These are phyloP conservation scores for Pneumocystis wakefieldiae DNA, from an alignment of 1,139 yeast genomes.

Conservation along the genomic window DNA sequence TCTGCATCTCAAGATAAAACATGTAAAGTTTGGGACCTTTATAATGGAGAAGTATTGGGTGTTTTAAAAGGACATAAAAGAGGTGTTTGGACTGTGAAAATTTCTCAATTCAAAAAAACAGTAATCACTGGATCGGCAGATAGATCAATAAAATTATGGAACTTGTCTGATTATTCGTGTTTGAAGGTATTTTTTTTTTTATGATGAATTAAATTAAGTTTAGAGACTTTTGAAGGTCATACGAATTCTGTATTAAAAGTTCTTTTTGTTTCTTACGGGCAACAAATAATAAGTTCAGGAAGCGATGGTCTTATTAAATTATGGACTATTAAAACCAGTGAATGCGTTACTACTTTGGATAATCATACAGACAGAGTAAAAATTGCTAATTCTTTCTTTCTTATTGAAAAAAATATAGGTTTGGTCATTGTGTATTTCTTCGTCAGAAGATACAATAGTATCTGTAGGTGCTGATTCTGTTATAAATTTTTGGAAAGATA, in stretches of 20 bases:
- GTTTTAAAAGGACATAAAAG: constrained; percentile 78
- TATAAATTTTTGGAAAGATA: constrained; percentile 75
- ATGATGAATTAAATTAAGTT: not conserved
- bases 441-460: constrained; percentile 54
- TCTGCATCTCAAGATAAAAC: constrained; percentile 93
- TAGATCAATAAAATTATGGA: constrained; percentile 81
- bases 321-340: constrained; percentile 73
- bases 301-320: constrained; percentile 89
- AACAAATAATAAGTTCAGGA: constrained; percentile 67
- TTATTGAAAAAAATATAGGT: constrained; percentile 24
- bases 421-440: constrained; percentile 65
- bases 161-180: constrained; percentile 59
- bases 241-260: constrained; percentile 82
- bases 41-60: constrained; percentile 71
- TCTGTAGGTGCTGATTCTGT: constrained; percentile 95
- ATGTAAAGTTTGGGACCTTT: constrained; percentile 75
- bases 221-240: constrained; percentile 81
- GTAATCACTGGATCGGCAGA: constrained; percentile 76
- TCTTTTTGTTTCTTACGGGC: constrained; percentile 48
- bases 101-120: constrained; percentile 64
- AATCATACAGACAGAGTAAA: constrained; percentile 64
- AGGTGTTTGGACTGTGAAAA: constrained; percentile 84
- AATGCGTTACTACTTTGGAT: constrained; percentile 67
- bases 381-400: not conserved
- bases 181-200: constrained; percentile 15